Conservation (phyloP, 441 rosid genomes). For the Gossypium gossypioides region DNA sequence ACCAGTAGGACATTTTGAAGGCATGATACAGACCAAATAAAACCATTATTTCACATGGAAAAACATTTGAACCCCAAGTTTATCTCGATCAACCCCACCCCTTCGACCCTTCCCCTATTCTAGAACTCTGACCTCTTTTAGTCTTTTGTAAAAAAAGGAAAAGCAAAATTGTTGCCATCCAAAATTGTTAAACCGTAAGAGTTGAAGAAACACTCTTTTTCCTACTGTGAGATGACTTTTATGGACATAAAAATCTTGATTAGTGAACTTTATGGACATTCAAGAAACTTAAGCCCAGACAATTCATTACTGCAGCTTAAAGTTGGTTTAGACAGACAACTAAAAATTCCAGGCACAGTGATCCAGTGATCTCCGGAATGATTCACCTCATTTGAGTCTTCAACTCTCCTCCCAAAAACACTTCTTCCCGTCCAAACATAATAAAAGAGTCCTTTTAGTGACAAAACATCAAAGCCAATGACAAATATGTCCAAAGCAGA, state of each 20-base stretch:
- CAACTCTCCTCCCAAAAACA: neutral
- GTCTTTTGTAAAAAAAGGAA: no score
- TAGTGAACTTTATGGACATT: neutral
- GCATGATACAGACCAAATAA: neutral
- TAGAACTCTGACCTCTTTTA: no score
- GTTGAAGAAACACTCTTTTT: neutral
- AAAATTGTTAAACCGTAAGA: neutral
- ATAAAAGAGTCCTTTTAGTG: neutral
- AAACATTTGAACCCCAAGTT: neutral
- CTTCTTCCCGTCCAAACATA: neutral
- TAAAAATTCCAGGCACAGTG: neutral
- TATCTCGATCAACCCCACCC: no score
- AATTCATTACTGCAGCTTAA: neutral
- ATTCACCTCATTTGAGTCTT: neutral
- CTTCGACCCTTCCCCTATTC: no score
- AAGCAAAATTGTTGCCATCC: no score
- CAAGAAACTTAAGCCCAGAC: neutral
- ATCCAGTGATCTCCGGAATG: neutral
- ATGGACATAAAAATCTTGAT: neutral
- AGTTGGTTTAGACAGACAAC: neutral
- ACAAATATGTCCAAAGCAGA: neutral
- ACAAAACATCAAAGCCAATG: neutral
- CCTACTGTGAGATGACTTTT: neutral
- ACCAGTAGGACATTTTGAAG: neutral
- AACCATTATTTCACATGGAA: neutral